A percentile compares a stretch with the other conserved stretches of the same genome.
Evolutionary conservation across 1,284 basidiomycete genomes (phyloP).

Genomic region (Cutaneotrichosporon dermatis): DNA sequence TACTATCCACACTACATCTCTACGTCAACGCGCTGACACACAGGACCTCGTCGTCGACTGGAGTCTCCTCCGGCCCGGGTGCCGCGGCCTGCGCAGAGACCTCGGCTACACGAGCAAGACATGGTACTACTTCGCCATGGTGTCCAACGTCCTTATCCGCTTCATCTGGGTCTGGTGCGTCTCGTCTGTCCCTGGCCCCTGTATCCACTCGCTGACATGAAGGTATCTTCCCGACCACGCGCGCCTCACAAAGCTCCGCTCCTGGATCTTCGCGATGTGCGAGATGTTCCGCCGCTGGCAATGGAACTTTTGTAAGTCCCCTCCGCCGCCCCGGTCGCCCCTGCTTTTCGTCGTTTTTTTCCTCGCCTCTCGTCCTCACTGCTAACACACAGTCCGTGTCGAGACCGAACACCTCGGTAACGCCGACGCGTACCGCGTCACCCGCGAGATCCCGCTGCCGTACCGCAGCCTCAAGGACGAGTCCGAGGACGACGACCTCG

Average conservation of each 20-base stretch:
- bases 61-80: slow-evolving; percentile 61
- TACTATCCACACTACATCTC: no score
- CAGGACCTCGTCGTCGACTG: slow-evolving; percentile 55
- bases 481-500: slow-evolving; percentile 27
- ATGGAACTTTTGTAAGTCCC: slow-evolving; percentile 81
- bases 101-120: slow-evolving; percentile 60
- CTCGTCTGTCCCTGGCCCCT: neutral
- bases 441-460: slow-evolving; percentile 42
- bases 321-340: slow-evolving; percentile 26
- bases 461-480: slow-evolving; percentile 25
- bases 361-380: neutral
- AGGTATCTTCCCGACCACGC: slow-evolving; percentile 50
- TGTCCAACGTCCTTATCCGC: slow-evolving; percentile 66
- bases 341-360: neutral
- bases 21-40: neutral
- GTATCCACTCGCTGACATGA: no score
- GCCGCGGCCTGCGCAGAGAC: slow-evolving; percentile 68
- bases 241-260: slow-evolving; percentile 56
- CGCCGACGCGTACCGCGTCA: slow-evolving; percentile 33
- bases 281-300: slow-evolving; percentile 79
- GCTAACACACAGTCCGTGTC: slow-evolving; percentile 36
- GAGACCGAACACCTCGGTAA: slow-evolving; percentile 51
- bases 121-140: slow-evolving; percentile 53
- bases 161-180: slow-evolving; percentile 81
- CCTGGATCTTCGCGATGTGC: slow-evolving; percentile 65